Conservation (phyloP, 352 stramenopile species). For the Phytopythium vexans region DNA sequence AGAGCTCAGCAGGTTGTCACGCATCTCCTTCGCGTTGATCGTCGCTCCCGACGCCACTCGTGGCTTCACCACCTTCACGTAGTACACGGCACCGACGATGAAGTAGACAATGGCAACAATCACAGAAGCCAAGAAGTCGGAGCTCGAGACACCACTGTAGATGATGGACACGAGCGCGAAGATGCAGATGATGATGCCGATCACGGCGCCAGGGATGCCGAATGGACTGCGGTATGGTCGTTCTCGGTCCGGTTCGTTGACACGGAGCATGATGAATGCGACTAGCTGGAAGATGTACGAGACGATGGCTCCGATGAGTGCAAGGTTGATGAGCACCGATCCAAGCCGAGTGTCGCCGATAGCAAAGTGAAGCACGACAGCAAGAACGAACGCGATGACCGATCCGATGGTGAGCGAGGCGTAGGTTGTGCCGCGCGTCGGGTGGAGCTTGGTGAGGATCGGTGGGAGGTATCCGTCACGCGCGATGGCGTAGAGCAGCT, state of each 20-base stretch:
- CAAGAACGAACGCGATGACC: constrained; percentile 30
- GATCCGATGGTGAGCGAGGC: constrained; percentile 39
- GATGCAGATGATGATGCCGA: constrained; percentile 44
- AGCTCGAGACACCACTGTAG: constrained; percentile 45
- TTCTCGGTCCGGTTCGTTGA: constrained; percentile 40
- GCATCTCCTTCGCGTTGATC: constrained; percentile 29
- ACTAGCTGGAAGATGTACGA: constrained; percentile 60
- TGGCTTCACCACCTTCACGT: constrained; percentile 33
- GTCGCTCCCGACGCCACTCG: constrained; percentile 17
- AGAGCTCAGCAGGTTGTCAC: constrained; percentile 37
- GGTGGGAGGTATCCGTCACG: constrained; percentile 54
- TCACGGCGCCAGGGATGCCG: constrained; percentile 35
- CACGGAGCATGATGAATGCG: constrained; percentile 53
- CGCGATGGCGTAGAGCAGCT: constrained; percentile 54
- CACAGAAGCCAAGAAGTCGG: constrained; percentile 50
- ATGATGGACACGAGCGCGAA: constrained; percentile 52
- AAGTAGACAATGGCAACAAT: constrained; percentile 43
- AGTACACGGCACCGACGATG: constrained; percentile 39
- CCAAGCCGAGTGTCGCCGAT: constrained; percentile 53
- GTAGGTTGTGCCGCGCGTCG: constrained; percentile 38
- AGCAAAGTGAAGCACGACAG: constrained; percentile 43
- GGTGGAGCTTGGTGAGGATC: constrained; percentile 46
- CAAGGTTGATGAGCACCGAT: constrained; percentile 59
- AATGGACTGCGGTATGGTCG: constrained; percentile 55
- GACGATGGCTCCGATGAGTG: constrained; percentile 54